Evolutionary conservation across 106 monocot genomes (phyloP).

Genomic region (Dendrobium catenatum): DNA sequence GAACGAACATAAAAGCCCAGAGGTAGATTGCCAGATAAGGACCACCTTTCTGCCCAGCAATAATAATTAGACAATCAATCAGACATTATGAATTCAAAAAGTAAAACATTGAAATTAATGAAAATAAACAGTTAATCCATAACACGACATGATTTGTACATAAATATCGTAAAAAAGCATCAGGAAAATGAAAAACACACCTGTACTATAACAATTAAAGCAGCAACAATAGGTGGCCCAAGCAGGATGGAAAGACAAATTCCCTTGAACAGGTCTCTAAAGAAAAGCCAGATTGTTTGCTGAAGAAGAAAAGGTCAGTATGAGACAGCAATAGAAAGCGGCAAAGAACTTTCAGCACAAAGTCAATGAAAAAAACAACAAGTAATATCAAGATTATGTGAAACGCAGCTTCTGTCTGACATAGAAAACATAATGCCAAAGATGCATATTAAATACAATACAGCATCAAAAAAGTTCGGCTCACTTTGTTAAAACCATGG

Average conservation of each 20-base stretch:
- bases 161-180: not conserved
- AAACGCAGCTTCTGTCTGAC: not conserved
- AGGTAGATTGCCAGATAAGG: constrained; percentile 96
- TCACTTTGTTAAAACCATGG: constrained; percentile 97
- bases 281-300: constrained; percentile 93
- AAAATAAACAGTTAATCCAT: not conserved
- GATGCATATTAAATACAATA: not conserved
- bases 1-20: constrained; percentile 92
- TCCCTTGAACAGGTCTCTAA: constrained; percentile 78
- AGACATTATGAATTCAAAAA: not conserved
- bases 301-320: constrained; percentile 14
- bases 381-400: not conserved
- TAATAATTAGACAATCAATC: not conserved
- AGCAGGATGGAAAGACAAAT: constrained; percentile 67
- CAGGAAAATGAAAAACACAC: constrained; percentile 17
- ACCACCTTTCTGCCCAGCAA: constrained; percentile 76
- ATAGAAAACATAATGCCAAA: constrained; percentile 3
- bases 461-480: constrained; percentile 10
- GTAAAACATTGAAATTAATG: not conserved
- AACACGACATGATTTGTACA: not conserved
- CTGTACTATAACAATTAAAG: constrained; percentile 81
- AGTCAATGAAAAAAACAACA: not conserved
- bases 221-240: constrained; percentile 90
- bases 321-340: not conserved
- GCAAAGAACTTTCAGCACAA: not conserved